Conservation (phyloP, 2,329 filamentous ascomycete species). For the Fusarium metavorans region DNA sequence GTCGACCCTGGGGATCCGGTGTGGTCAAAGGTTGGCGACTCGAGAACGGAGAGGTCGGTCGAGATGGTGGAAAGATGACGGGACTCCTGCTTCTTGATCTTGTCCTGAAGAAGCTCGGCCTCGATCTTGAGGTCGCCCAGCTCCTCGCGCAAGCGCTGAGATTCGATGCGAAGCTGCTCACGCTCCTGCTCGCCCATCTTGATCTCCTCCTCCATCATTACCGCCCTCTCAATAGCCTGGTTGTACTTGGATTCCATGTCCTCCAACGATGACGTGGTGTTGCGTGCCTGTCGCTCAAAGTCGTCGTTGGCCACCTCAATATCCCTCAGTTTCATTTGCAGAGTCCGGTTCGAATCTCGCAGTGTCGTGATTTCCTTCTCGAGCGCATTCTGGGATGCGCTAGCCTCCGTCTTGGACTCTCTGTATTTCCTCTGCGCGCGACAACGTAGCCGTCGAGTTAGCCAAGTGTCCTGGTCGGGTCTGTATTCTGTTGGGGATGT, state of each 20-base stretch:
- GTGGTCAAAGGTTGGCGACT: constrained; percentile 79
- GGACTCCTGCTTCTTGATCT: constrained; percentile 79
- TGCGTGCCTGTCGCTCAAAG: constrained; percentile 94
- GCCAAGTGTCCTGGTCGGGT: constrained; percentile 1
- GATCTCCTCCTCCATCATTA: constrained; percentile 96
- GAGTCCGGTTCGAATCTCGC: constrained; percentile 83
- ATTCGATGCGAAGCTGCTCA: constrained; percentile 88
- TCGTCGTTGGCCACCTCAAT: constrained; percentile 99
- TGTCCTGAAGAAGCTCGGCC: constrained; percentile 93
- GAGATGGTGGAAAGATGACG: constrained; percentile 70
- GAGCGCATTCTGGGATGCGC: constrained; percentile 82
- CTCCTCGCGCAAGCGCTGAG: constrained; percentile 90
- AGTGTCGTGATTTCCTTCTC: constrained; percentile 97
- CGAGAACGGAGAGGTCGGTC: constrained; percentile 72
- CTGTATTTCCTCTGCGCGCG: constrained; percentile 86
- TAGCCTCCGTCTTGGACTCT: constrained; percentile 90
- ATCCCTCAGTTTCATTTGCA: constrained; percentile 88
- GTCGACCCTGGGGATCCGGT: constrained; percentile 82
- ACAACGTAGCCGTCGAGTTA: constrained; percentile 27
- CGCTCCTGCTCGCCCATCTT: constrained; percentile 92
- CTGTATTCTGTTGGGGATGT: neutral
- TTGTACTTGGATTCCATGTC: constrained; percentile 98
- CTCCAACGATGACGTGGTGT: constrained; percentile 94
- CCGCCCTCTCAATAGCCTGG: constrained; percentile 88
- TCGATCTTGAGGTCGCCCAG: constrained; percentile 94